phyloP scores from a whole-genome alignment of 345 rosid species.

The Gossypium anomalum region DNA sequence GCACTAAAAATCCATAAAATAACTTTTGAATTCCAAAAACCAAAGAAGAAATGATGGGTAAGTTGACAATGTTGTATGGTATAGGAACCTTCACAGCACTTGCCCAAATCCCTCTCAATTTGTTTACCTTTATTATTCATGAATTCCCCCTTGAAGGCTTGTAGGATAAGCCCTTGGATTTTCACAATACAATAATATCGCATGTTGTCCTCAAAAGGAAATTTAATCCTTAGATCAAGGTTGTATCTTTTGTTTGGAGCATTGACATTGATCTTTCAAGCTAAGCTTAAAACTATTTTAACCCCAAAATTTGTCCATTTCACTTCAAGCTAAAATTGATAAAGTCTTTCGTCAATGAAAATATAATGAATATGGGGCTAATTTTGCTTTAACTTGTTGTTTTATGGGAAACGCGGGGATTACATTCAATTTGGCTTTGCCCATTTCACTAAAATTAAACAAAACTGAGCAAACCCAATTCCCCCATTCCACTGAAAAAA shows the following conservation, averaged over 20 bases:
- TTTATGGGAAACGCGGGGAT: no score
- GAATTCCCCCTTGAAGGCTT: neutral
- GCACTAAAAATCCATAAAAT: neutral
- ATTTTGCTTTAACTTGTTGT: no score
- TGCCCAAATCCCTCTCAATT: conserved; percentile 5
- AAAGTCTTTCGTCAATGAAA: no score
- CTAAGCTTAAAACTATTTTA: neutral
- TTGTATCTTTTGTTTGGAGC: neutral
- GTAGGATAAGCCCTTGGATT: neutral
- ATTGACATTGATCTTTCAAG: neutral
- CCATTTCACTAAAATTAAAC: no score
- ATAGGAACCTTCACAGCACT: conserved; percentile 49
- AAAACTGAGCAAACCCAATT: no score
- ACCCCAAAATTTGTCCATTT: no score
- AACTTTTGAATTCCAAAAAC: neutral
- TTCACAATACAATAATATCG: neutral
- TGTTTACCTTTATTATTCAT: neutral
- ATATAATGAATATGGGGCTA: no score
- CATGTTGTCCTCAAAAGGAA: neutral
- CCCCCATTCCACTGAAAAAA: no score
- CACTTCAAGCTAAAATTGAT: no score
- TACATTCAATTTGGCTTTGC: no score
- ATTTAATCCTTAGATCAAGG: neutral
- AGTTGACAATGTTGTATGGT: neutral
- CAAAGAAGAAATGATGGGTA: neutral